Evolutionary conservation across 1,284 basidiomycete genomes (phyloP), one percentile per base, ranked within the genome.

Genomic region (Neotropicomus parvogracilis): DNA sequence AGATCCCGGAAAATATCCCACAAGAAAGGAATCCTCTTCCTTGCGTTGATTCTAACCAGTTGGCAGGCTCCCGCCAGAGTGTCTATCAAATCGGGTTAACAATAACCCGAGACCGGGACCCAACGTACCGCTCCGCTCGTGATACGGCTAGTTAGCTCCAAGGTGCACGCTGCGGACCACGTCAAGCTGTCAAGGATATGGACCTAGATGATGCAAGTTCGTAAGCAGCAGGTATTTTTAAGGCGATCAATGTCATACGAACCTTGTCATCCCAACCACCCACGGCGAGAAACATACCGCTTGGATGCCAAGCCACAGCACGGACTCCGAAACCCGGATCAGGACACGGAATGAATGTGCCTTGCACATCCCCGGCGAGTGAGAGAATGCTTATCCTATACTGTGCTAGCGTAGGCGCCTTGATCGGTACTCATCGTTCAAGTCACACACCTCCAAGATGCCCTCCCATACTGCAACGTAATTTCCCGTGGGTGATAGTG

Each of bases 261-360:
- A 85, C 89, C 70, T 85, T 90, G 57, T 92, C 88, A 64, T 93
- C 89, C 79, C 85, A 91, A 7, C 91, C 91, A 11, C 81, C 83
- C 0, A 92, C 72, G 2, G 84, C 85, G 7, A 94, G 70, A 62
- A 86, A 91, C 57, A 79, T 73, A 2, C 91, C 89, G 41, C 75
- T 83, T 1, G 91, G 91, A 65, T 92, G 87, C 92, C 92, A 95
- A 11, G 78, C 71, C 0, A 85, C 81, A 38, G 69, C 71, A 6
- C 88, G 77, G 28, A 95, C 80, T 2, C 91, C 91, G 46, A 91
- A 78, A 6, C 86, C 88, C 27, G 88, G 83, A 66, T 94, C 89
- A 27, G 78, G 77, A 14, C 77, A 78, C 3, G 86, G 82, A 20
- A 73, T 71, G 64, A 91, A 93, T 7, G 81, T 79, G 7, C 80